Percentiles rank a stretch among this genome's conserved stretches.
Conservation (phyloP, 2,329 filamentous ascomycete species). For the Coleophoma crateriformis region DNA sequence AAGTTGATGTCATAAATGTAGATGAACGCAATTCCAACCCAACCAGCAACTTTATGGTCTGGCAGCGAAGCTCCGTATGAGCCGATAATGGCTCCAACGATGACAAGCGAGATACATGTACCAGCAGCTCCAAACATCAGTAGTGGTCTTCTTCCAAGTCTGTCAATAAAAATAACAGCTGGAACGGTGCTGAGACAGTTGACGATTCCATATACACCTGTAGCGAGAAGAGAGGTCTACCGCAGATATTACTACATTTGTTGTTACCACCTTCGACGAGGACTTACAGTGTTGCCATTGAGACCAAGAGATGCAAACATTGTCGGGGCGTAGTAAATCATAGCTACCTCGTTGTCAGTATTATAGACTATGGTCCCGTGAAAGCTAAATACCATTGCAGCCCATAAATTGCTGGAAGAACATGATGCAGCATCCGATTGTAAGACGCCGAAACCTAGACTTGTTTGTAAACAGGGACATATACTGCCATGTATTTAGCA, state of each 20-base stretch:
- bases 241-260: neutral
- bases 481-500: conserved; percentile 6
- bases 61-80: conserved; percentile 40
- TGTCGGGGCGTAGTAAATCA: conserved; percentile 35
- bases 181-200: conserved; percentile 41
- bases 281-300: conserved; percentile 28
- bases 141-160: conserved; percentile 27
- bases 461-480: conserved; percentile 11
- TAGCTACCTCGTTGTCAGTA: conserved; percentile 1
- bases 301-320: conserved; percentile 40
- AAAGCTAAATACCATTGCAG: conserved; percentile 6
- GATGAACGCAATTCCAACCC: conserved; percentile 53
- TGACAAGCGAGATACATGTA: conserved; percentile 47
- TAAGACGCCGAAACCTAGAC: conserved; percentile 12
- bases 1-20: conserved; percentile 45
- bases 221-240: conserved; percentile 42
- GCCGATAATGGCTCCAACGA: conserved; percentile 48
- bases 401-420: conserved; percentile 28
- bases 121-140: conserved; percentile 40
- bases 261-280: neutral
- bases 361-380: too few species aligned
- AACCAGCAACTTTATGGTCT: conserved; percentile 44
- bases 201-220: conserved; percentile 51
- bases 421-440: conserved; percentile 18
- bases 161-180: conserved; percentile 25